Evolutionary conservation across 768 basidiomycete genomes (phyloP).

Genomic region (Panaeolus papilionaceus): DNA sequence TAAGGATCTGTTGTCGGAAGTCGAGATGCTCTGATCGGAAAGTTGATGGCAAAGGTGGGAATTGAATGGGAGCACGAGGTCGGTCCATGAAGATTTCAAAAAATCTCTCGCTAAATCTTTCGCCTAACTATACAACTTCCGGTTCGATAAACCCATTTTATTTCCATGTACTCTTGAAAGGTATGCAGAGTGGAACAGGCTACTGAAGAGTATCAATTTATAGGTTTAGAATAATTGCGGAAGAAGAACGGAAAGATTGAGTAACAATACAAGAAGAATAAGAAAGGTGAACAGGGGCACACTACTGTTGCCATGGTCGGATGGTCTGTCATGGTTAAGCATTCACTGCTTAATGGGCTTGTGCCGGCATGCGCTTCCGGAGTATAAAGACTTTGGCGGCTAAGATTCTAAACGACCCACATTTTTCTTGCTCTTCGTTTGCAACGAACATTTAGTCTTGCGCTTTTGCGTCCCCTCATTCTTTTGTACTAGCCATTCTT

Average conservation of each 20-base stretch:
- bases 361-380: background rate
- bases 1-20: background rate
- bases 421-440: slow-evolving; percentile 5
- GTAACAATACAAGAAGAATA: background rate
- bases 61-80: slow-evolving; percentile 1
- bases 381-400: slow-evolving; percentile 1
- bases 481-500: slow-evolving; percentile 4
- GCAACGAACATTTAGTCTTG: background rate
- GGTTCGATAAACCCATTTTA: background rate
- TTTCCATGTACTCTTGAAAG: background rate
- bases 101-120: background rate
- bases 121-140: background rate
- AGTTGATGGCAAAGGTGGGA: slow-evolving; percentile 3
- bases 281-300: background rate
- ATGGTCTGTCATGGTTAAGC: background rate
- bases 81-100: background rate
- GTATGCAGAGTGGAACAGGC: no score
- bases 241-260: background rate
- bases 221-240: background rate
- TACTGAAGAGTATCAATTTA: no score
- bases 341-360: background rate
- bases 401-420: background rate
- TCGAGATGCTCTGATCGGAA: slow-evolving; percentile 5
- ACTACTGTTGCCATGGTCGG: slow-evolving; percentile 9
- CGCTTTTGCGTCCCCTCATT: slow-evolving; percentile 8